These are phyloP conservation scores for Dryadomyces quercivorus DNA, from an alignment of 2,329 filamentous ascomycete genomes.

Conservation along the genomic window DNA sequence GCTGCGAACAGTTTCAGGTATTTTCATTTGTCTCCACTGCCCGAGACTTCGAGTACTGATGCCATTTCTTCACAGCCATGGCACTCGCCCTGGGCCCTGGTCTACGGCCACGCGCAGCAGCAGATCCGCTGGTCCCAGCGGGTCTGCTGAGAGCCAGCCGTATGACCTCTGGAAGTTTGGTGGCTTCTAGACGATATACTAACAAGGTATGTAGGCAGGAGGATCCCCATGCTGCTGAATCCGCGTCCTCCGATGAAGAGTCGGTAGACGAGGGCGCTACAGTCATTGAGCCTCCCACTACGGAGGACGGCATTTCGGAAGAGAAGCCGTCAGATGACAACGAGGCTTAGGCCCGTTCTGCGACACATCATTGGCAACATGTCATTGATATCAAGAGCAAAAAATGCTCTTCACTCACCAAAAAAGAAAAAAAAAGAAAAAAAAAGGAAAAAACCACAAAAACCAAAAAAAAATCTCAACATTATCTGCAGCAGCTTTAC, in stretches of 20 bases:
- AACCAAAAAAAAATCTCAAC: neutral
- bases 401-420: too few relatives aligned
- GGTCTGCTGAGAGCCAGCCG: neutral
- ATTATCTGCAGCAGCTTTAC: neutral
- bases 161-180: neutral
- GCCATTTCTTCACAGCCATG: neutral
- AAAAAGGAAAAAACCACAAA: neutral
- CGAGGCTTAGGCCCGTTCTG: neutral
- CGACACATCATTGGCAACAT: too few relatives aligned
- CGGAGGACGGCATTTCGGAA: constrained; percentile 10
- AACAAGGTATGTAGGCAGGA: constrained; percentile 11
- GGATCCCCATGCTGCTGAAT: constrained; percentile 27
- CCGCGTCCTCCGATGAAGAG: constrained; percentile 27
- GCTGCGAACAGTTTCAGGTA: constrained; percentile 14
- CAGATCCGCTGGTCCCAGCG: neutral
- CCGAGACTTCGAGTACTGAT: neutral
- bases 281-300: constrained; percentile 35
- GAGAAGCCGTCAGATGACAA: neutral
- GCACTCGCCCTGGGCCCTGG: neutral
- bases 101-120: neutral
- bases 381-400: too few relatives aligned
- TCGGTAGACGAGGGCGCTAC: constrained; percentile 40
- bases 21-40: neutral
- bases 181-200: neutral
- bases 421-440: neutral